Evolutionary conservation across 345 rosid species (phyloP).

Genomic region (Limnanthes douglasii): DNA sequence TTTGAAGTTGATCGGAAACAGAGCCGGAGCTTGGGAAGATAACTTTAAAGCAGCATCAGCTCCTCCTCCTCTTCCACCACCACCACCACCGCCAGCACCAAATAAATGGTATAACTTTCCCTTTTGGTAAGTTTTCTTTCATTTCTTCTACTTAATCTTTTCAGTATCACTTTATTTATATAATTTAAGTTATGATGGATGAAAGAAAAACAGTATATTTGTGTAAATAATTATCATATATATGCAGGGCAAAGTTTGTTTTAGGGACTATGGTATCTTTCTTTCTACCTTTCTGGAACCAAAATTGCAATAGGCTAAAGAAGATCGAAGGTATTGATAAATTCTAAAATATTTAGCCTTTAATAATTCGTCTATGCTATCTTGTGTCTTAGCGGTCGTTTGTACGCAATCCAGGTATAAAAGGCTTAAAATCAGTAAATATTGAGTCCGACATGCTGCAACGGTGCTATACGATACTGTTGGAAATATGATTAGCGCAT

Average conservation of each 20-base stretch:
- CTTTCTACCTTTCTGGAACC: slow-evolving; percentile 38
- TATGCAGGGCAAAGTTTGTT: slow-evolving; percentile 50
- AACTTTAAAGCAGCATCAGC: slow-evolving; percentile 8
- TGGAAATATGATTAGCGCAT: too few relatives aligned
- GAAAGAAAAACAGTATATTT: neutral
- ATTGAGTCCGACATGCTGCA: too few relatives aligned
- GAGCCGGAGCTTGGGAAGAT: slow-evolving; percentile 4
- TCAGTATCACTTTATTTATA: neutral
- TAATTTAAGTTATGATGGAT: neutral
- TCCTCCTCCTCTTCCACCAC: too few relatives aligned
- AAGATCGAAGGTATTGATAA: slow-evolving; percentile 32
- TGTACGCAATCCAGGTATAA: neutral
- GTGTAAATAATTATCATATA: neutral
- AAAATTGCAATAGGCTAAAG: slow-evolving; percentile 20
- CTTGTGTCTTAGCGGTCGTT: neutral
- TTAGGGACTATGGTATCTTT: slow-evolving; percentile 36
- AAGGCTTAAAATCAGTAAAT: too few relatives aligned
- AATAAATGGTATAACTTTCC: slow-evolving; percentile 14
- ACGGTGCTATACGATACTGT: too few relatives aligned
- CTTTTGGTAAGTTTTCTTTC: slow-evolving; percentile 17
- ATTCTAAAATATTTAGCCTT: neutral
- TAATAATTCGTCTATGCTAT: neutral
- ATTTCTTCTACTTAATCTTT: neutral
- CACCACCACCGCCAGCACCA: slow-evolving; percentile 17
- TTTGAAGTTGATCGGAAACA: slow-evolving; percentile 8